Conservation (phyloP, 2,329 filamentous ascomycete genomes). For the Fusarium staphyleae region DNA sequence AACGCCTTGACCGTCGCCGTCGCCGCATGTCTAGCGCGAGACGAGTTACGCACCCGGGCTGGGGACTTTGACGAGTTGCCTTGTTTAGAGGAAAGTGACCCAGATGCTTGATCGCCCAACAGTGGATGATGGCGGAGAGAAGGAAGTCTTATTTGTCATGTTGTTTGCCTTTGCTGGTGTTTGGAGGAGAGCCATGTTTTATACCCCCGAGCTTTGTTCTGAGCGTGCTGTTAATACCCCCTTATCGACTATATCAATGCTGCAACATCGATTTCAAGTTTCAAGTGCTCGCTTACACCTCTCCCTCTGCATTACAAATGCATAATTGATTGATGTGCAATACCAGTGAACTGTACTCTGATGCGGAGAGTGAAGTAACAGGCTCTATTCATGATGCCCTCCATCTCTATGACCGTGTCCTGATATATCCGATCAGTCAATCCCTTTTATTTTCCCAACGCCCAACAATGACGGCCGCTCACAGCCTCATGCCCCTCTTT, state of each 20-base stretch:
- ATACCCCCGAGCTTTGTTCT: slow-evolving; percentile 5
- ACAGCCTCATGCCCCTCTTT: slow-evolving; percentile 28
- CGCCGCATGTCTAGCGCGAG: slow-evolving; percentile 50
- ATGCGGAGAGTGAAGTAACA: slow-evolving; percentile 28
- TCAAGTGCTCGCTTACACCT: neutral
- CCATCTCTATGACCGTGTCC: slow-evolving; percentile 40
- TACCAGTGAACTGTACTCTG: neutral
- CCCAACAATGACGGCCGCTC: slow-evolving; percentile 39
- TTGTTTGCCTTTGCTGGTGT: neutral
- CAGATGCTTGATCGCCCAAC: slow-evolving; percentile 39
- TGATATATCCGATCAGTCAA: slow-evolving; percentile 34
- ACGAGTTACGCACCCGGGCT: slow-evolving; percentile 47
- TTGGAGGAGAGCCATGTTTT: slow-evolving; percentile 8
- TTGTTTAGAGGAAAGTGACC: slow-evolving; percentile 47
- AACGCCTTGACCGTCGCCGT: slow-evolving; percentile 54
- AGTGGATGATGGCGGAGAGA: neutral
- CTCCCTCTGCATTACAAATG: neutral
- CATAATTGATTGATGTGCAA: neutral
- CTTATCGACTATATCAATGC: neutral
- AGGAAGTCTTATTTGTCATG: neutral
- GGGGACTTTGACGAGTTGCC: slow-evolving; percentile 47
- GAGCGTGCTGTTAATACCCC: slow-evolving; percentile 11
- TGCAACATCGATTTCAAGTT: slow-evolving; percentile 1
- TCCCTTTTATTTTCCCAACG: slow-evolving; percentile 44
- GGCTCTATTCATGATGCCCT: slow-evolving; percentile 38